A percentile compares a stretch with the other conserved stretches of the same genome.
These are phyloP conservation scores for Ophiostoma himal-ulmi DNA, from an alignment of 2,329 filamentous ascomycete genomes.

Conservation along the genomic window DNA sequence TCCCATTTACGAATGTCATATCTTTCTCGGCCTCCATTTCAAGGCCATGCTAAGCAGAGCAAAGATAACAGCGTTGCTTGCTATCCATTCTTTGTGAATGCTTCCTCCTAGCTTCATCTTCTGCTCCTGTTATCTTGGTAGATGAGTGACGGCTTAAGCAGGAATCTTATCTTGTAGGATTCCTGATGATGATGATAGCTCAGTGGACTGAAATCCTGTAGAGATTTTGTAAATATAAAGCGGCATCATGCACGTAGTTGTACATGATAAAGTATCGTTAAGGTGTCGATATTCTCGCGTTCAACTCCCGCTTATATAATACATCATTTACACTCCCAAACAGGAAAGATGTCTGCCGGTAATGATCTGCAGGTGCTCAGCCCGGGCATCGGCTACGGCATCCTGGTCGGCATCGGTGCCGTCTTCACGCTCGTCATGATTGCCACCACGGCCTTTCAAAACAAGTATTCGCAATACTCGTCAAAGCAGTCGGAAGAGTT, in stretches of 20 bases:
- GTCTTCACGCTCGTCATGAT: conserved; percentile 35
- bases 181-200: not conserved
- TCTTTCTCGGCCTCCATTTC: not conserved
- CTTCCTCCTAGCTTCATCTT: not conserved
- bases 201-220: not conserved
- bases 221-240: not conserved
- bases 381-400: conserved; percentile 44
- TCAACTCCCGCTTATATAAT: not conserved
- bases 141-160: not conserved
- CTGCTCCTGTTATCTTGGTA: not conserved
- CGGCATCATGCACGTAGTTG: not conserved
- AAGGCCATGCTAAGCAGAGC: not conserved
- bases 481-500: conserved; percentile 15
- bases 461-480: conserved; percentile 36
- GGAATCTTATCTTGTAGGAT: not conserved
- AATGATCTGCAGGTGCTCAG: conserved; percentile 23
- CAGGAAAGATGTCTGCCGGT: conserved; percentile 9
- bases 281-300: too few species aligned
- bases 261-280: too few species aligned
- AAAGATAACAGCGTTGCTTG: conserved; percentile 6
- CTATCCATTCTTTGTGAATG: not conserved
- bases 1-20: not conserved
- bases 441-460: conserved; percentile 35
- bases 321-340: not conserved
- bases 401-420: conserved; percentile 45